A percentile compares a stretch with the other conserved stretches of the same genome.
Evolutionary conservation across 768 basidiomycete genomes (phyloP).

Genomic region (Suillus variegatus): DNA sequence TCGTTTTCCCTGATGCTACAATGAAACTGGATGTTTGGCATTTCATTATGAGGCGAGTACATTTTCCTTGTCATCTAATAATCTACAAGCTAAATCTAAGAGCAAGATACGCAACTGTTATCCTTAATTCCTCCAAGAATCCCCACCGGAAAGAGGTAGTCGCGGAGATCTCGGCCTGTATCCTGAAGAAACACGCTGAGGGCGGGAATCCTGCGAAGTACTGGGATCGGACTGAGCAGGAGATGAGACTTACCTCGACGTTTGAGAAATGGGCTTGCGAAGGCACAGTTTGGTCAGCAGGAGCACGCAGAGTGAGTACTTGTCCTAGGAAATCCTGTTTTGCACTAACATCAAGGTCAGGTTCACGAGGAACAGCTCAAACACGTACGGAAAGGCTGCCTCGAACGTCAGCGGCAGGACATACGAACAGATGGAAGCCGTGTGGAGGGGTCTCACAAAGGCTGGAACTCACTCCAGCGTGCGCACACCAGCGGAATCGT

Average conservation of each 20-base stretch:
- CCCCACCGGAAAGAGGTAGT: constrained; percentile 8
- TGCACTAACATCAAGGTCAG: constrained; percentile 12
- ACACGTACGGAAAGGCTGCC: constrained; percentile 31
- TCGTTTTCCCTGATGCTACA: constrained; percentile 7
- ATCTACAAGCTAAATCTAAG: constrained; percentile 2
- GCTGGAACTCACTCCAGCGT: constrained; percentile 25
- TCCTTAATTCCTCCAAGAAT: constrained; percentile 18
- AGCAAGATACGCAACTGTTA: constrained; percentile 15
- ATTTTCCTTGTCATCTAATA: background rate
- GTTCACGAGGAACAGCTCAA: constrained; percentile 28
- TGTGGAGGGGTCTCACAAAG: constrained; percentile 32
- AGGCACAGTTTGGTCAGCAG: constrained; percentile 22
- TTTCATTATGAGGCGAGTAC: constrained; percentile 18
- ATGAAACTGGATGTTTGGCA: constrained; percentile 22
- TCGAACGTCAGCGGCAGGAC: constrained; percentile 20
- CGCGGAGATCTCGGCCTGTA: constrained; percentile 12
- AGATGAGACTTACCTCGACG: constrained; percentile 10
- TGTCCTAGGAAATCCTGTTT: too few relatives aligned
- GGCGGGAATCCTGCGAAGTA: constrained; percentile 16
- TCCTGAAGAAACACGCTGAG: constrained; percentile 14
- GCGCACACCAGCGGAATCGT: constrained; percentile 24
- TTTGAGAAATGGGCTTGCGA: constrained; percentile 17
- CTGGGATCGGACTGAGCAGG: constrained; percentile 20
- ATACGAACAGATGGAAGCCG: constrained; percentile 27
- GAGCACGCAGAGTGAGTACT: constrained; percentile 17